Evolutionary conservation across 1,284 basidiomycete genomes (phyloP), one percentile per base, ranked within the genome.

Genomic region (Ustilago lituana): DNA sequence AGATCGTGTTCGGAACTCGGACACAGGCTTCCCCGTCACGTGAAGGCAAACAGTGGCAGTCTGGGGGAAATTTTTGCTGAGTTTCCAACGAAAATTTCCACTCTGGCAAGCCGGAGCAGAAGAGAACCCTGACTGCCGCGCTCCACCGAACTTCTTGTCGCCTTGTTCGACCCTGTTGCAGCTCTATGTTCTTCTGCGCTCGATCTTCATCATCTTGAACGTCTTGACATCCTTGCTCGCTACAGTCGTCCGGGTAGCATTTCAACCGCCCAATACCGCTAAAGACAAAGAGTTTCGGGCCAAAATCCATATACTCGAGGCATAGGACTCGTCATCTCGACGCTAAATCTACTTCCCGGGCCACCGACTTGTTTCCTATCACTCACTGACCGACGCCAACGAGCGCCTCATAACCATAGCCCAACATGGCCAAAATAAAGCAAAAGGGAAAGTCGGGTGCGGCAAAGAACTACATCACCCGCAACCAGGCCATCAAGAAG

Each of bases 351-450:
- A 19, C 22, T 11, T 15, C 19, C 11, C 32, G 43, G 0, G 9
- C 10, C 22, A 35, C 24, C 32, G 32, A n/a, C 8, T n/a, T 31
- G 27, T n/a, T 40, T 23, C 19, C 14, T 22, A 17, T 14, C 14
- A 20, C 27, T 12, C 17, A n/a, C n/a, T n/a, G n/a, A 40, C 20
- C 31, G 37, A 45, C 51, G 50, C 48, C 55, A 10, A 39, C 24
- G 24, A 51, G 31, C 52, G 43, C 35, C 26, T 22, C 20, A 33
- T 31, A 37, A 11, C 15, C 4, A 19, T 53, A 31, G 45, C 36
- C 20, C 39, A 67, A 45, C 35, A 96, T 97, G 94, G 94, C 91
- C 71, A 91, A 91, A 76, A 86, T 96, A 82, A 90, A 89, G 84
- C 88, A 89, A 83, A 93, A 91, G 83, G 94, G 94, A 82, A 91